Percentiles rank a stretch among this genome's conserved stretches.
Conservation (phyloP, 2,329 filamentous ascomycete genomes). For the Colletotrichum sp. region DNA sequence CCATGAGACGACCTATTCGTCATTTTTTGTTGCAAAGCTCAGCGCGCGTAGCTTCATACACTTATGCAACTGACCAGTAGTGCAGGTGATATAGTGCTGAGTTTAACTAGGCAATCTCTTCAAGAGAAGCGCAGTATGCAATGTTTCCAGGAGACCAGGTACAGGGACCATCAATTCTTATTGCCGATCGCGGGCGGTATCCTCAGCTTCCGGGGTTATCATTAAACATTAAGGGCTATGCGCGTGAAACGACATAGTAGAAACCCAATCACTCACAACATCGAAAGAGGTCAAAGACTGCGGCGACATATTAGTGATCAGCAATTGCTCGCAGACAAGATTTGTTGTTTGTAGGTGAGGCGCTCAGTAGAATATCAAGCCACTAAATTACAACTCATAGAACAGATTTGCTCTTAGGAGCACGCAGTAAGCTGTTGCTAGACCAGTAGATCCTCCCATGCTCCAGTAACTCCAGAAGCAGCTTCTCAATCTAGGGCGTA, state of each 20-base stretch:
- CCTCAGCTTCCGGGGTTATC: background rate
- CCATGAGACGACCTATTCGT: background rate
- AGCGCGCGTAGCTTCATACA: background rate
- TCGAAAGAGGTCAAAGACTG: background rate
- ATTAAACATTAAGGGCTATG: background rate
- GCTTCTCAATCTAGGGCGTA: background rate
- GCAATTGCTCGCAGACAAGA: background rate
- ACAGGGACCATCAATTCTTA: background rate
- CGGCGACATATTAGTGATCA: background rate
- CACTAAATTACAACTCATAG: background rate
- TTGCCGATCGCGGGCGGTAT: background rate
- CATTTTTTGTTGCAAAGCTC: background rate
- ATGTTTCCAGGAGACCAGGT: background rate
- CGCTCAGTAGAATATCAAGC: background rate
- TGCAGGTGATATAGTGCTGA: background rate
- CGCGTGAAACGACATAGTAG: background rate
- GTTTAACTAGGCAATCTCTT: background rate
- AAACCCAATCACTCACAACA: background rate
- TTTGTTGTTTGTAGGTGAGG: background rate
- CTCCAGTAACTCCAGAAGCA: background rate
- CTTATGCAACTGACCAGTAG: background rate
- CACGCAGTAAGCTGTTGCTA: background rate
- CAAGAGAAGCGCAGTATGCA: background rate
- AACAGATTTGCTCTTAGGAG: background rate
- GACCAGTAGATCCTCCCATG: background rate